These are phyloP conservation scores for Coniophora puteana DNA, from an alignment of 1,284 basidiomycete species.

Conservation along the genomic window DNA sequence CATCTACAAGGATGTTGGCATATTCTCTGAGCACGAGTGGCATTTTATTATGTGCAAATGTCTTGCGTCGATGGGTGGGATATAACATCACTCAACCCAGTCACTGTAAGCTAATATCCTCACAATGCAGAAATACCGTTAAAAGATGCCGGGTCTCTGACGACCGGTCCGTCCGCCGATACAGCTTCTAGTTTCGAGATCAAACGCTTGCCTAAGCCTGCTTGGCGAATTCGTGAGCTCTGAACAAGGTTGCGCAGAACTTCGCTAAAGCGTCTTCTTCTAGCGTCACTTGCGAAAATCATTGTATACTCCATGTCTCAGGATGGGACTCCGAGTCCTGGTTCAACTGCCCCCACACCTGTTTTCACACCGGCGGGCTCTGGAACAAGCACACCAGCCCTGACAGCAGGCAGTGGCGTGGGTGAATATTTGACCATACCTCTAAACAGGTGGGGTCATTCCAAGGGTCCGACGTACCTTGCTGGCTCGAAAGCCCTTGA, in stretches of 20 bases:
- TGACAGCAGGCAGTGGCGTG: conserved; percentile 14
- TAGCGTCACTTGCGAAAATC: conserved; percentile 80
- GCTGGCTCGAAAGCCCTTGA: conserved; percentile 87
- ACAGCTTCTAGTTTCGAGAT: conserved; percentile 65
- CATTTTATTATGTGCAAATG: conserved; percentile 90
- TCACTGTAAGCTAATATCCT: conserved; percentile 7
- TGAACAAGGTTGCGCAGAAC: conserved; percentile 1
- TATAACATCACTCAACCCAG: no score
- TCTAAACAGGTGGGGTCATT: conserved; percentile 34
- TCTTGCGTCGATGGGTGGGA: conserved; percentile 82
- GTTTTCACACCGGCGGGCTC: conserved; percentile 63
- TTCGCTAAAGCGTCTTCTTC: conserved; percentile 1
- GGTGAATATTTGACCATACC: conserved; percentile 64
- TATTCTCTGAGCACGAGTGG: conserved; percentile 88
- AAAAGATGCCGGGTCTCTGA: conserved; percentile 67
- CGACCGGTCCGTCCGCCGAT: conserved; percentile 68
- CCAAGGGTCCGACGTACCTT: conserved; percentile 60
- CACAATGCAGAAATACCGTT: conserved; percentile 58
- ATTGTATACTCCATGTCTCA: conserved; percentile 89
- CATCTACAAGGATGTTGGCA: conserved; percentile 77
- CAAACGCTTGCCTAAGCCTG: conserved; percentile 59
- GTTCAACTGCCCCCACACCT: conserved; percentile 46
- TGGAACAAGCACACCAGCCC: conserved; percentile 52
- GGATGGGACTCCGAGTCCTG: conserved; percentile 59
- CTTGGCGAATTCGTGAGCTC: conserved; percentile 63